Evolutionary conservation across 352 stramenopile species (phyloP), one percentile per base, ranked within the genome.

Genomic region (Phytopythium cucurbitacearum): DNA sequence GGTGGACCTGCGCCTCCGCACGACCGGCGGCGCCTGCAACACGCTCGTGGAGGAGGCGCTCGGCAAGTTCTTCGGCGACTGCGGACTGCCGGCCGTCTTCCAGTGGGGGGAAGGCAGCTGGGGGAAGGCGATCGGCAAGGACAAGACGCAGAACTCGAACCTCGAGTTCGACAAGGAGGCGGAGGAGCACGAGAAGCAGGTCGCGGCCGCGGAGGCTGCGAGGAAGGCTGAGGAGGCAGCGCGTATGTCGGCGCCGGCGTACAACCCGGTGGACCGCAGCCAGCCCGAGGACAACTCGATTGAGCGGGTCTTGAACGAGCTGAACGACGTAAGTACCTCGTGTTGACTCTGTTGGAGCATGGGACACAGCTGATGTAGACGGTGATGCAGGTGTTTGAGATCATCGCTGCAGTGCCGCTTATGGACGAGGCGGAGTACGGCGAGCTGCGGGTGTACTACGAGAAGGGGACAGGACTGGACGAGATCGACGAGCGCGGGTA

Each of bases 41-140:
- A 87, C 76, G 49, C 61, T 90, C 34, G 77, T 90, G 64, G 80
- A 90, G 53, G 79, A 87, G 50, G 76, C 79, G 40, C 65, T 90
- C 15, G 77, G 80, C 28, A 66, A 69, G 34, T 90, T 90, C 61
- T 90, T 90, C 55, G 70, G 64, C 8, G 67, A 88, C 11, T 90
- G 80, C 40, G 76, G 76, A 1, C 75, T 87, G 36, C 73, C 76
- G 1, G 61, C 65, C 12, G 68, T 76, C 35, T 90, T 90, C 57
- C 67, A 81, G 49, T 90, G 80, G 80, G 80, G 71, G 40, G 75
- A 90, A 47, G 80, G 80, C 35, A 86, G 73, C 62, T 90, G 80
- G 80, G 80, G 80, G 33, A 87, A 85, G 49, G 70, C 62, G 32
- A 56, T 88, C n/a, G 72, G 68, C 49, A 85, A 82, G 46, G 63